Percentiles rank a stretch among this genome's conserved stretches.
phyloP scores from a whole-genome alignment of 2,329 filamentous ascomycete genomes.

The Beauveria pseudobassiana region DNA sequence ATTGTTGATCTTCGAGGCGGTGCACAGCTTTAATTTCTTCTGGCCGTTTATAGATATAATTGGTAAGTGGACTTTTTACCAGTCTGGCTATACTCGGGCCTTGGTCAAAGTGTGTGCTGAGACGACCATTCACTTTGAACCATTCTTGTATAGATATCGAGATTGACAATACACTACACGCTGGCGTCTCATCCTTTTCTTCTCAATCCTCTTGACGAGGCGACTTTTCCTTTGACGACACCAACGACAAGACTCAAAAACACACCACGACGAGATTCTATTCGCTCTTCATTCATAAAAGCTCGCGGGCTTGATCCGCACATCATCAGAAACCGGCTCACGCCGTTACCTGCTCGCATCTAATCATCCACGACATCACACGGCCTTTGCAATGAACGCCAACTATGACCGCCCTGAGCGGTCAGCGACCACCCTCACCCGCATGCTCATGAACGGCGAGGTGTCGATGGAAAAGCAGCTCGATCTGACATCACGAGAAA shows the following conservation, averaged over 20 bases:
- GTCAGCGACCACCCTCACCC: conserved; percentile 71
- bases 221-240: not conserved
- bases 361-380: not conserved
- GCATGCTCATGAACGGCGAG: conserved; percentile 76
- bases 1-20: not conserved
- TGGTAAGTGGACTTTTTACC: not conserved
- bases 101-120: not conserved
- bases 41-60: not conserved
- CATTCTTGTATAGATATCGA: too few relatives aligned
- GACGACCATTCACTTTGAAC: not conserved
- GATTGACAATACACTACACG: not conserved
- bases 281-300: not conserved
- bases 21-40: too few relatives aligned
- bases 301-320: not conserved
- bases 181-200: not conserved
- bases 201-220: not conserved
- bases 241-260: not conserved
- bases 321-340: not conserved
- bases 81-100: too few relatives aligned
- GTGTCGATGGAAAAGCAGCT: conserved; percentile 68
- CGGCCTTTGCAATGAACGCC: not conserved
- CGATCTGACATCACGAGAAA: conserved; percentile 60
- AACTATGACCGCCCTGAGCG: conserved; percentile 49
- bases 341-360: not conserved
- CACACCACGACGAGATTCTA: not conserved